Base-by-base conservation (phyloP, 352 stramenopile genomes). In the Pythium myriotylum region DNA sequence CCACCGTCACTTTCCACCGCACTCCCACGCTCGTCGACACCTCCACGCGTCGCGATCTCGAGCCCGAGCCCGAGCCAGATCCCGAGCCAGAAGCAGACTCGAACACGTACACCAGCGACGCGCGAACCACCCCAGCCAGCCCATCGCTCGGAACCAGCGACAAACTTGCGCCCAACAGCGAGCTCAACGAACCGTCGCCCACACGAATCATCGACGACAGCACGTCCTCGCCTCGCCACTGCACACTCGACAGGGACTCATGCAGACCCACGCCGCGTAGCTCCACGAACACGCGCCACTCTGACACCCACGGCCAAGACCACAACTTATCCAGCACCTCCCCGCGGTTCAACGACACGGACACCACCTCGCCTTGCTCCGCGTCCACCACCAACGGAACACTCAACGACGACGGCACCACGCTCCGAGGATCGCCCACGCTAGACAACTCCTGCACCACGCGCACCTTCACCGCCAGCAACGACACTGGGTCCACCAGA, bases 401-500 rank as follows among this genome's bases (percentile, higher is more conserved):
- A 4, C 20, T 23, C 24, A 54, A 41, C 24, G 46, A 54, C 13
- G 22, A 23, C 20, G 46, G 46, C 8, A 40, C 46, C 24, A 54
- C 46, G 24, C 46, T 54, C 8, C 7, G 5, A 26, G 69, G 65
- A 52, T 73, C 26, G 17, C 10, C 4, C 1, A 67, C 63, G n/a
- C 61, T 65, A 43, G 35, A 42, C 6, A 73, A 46, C 33, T 67
- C 42, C 22, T 73, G 67, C 55, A 53, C 58, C 58, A 79, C 22
- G 23, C 64, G 54, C 29, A 78, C 70, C 52, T 74, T 61, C 54
- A 70, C 58, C 12, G 49, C 29, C 19, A 52, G 27, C 50, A 55
- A 52, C 55, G 70, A 73, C 20, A 26, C 42, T 19, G 52, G 58
- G 47, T 79, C 71, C 57, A 71, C 50, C 45, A 79, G 22, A 27